Conservation (phyloP, 805 yeast genomes). For the Pichia nanzhaoensis region DNA sequence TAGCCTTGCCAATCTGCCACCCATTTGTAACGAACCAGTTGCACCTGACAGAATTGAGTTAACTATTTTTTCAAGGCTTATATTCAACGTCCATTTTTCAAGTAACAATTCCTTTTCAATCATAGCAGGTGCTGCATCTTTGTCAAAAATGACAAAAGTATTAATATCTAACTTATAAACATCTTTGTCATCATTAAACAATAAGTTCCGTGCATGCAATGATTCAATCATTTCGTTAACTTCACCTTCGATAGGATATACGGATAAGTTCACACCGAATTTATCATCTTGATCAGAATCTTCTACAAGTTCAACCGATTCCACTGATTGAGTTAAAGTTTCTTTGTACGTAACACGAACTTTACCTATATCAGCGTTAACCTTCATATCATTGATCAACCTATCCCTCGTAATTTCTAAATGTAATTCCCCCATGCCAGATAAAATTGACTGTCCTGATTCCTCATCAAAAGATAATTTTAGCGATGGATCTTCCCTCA, state of each 20-base stretch:
- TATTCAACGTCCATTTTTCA: constrained; percentile 41
- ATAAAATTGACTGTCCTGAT: constrained; percentile 76
- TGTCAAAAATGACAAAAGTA: constrained; percentile 37
- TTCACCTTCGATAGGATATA: constrained; percentile 30
- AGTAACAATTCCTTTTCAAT: constrained; percentile 19
- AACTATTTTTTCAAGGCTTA: constrained; percentile 42
- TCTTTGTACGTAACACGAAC: constrained; percentile 91
- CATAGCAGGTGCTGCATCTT: constrained; percentile 19
- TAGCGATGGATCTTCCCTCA: constrained; percentile 90
- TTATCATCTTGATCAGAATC: constrained; percentile 7
- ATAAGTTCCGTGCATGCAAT: constrained; percentile 27
- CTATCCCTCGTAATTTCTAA: constrained; percentile 82
- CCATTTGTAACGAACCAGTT: constrained; percentile 55
- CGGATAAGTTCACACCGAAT: constrained; percentile 22
- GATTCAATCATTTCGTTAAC: constrained; percentile 24
- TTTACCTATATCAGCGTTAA: constrained; percentile 71
- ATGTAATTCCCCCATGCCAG: constrained; percentile 98
- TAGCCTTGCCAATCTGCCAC: constrained; percentile 54
- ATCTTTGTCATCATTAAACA: constrained; percentile 31
- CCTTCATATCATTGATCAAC: constrained; percentile 72
- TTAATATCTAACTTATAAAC: constrained; percentile 42
- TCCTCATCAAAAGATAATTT: constrained; percentile 70
- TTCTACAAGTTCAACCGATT: constrained; percentile 16
- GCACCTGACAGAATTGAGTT: constrained; percentile 54
- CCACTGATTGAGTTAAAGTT: constrained; percentile 32